A percentile compares a stretch with the other conserved stretches of the same genome.
These are phyloP conservation scores for Rhynchosporium agropyri DNA, from an alignment of 2,329 filamentous ascomycete genomes.

Conservation along the genomic window DNA sequence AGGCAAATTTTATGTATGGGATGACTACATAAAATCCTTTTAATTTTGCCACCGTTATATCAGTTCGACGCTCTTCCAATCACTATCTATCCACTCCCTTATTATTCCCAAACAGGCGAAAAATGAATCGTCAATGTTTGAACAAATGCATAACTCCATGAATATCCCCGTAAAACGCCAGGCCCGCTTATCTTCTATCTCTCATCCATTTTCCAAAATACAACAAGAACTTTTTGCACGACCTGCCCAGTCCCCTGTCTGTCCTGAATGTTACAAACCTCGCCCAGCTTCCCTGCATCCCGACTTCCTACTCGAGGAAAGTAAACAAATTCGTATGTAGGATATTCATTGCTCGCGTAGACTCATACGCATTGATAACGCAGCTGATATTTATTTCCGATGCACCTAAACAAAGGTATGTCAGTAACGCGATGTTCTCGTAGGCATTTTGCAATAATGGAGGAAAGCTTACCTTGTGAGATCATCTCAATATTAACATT, in stretches of 20 bases:
- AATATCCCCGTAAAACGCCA: background rate
- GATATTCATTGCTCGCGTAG: constrained; percentile 91
- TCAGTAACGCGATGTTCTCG: constrained; percentile 4
- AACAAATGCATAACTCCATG: constrained; percentile 7
- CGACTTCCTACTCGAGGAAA: constrained; percentile 67
- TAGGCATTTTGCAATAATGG: background rate
- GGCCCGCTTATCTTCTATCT: background rate
- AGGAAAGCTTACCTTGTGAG: constrained; percentile 75
- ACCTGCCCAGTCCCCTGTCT: background rate
- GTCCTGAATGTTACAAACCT: background rate
- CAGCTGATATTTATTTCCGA: constrained; percentile 99
- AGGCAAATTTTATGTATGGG: too few relatives aligned
- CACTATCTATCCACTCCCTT: too few relatives aligned
- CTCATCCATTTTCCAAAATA: background rate
- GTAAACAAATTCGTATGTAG: constrained; percentile 96
- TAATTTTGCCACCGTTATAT: too few relatives aligned
- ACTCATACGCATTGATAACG: constrained; percentile 89
- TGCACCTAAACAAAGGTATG: constrained; percentile 61
- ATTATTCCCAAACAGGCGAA: too few relatives aligned
- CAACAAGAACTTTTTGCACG: background rate
- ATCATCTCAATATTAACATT: constrained; percentile 99
- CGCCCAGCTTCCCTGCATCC: too few relatives aligned
- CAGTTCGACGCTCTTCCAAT: too few relatives aligned
- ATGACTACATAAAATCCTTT: too few relatives aligned
- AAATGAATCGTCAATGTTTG: background rate